phyloP scores from a whole-genome alignment of 768 basidiomycete genomes.

The Podaxis rugospora region DNA sequence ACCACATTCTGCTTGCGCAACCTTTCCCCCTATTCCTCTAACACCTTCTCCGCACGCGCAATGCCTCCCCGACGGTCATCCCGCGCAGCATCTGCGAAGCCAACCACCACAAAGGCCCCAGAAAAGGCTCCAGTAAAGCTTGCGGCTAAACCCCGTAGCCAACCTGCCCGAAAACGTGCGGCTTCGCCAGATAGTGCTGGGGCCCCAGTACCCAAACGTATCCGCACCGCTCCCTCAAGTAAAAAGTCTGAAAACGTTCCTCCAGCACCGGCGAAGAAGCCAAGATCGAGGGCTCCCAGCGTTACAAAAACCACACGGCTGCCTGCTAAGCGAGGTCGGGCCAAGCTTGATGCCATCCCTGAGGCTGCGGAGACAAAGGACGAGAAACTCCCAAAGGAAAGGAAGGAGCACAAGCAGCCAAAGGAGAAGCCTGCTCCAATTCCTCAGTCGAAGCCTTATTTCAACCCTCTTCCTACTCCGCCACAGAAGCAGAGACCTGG shows the following conservation, averaged over 20 bases:
- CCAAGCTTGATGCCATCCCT: constrained; percentile 5
- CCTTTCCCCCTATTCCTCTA: constrained; percentile 1
- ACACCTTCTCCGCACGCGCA: constrained; percentile 7
- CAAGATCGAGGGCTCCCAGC: constrained; percentile 15
- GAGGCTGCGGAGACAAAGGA: constrained; percentile 6
- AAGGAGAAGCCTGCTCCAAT: constrained; percentile 18
- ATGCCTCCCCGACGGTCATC: constrained; percentile 51
- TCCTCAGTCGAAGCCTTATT: constrained; percentile 49
- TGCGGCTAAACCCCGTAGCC: constrained; percentile 28
- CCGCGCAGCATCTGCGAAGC: constrained; percentile 44
- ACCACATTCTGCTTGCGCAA: constrained; percentile 15
- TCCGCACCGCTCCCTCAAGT: constrained; percentile 29
- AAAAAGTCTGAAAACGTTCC: constrained; percentile 41
- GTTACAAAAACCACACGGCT: background rate
- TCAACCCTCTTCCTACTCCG: constrained; percentile 62
- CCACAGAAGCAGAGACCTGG: constrained; percentile 58
- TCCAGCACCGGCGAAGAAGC: constrained; percentile 24
- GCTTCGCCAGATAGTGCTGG: constrained; percentile 41
- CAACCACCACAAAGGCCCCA: constrained; percentile 28
- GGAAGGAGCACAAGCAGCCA: constrained; percentile 5
- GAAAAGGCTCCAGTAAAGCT: constrained; percentile 23
- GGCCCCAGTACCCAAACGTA: constrained; percentile 48
- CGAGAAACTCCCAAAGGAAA: background rate
- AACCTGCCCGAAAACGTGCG: constrained; percentile 42
- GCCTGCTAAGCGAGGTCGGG: background rate